phyloP scores from a whole-genome alignment of 768 basidiomycete species.

The Mycena venus region DNA sequence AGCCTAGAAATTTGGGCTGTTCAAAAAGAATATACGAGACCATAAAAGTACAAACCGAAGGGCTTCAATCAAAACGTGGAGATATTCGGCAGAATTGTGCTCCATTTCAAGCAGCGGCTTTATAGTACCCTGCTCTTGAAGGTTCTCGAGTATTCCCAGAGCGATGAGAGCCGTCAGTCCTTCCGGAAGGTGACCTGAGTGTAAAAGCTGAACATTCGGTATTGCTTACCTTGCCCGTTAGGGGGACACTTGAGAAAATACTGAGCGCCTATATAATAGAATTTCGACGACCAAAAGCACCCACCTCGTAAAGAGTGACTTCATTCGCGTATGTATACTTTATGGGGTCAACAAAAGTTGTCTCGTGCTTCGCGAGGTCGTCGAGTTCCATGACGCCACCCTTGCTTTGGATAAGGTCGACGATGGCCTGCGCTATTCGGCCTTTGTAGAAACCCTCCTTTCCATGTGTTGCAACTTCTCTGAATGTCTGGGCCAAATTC shows the following conservation, averaged over 20 bases:
- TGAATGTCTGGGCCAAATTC: constrained; percentile 87
- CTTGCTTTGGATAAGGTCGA: constrained; percentile 84
- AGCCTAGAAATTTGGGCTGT: constrained; percentile 50
- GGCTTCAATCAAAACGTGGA: constrained; percentile 90
- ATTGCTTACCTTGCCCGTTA: constrained; percentile 85
- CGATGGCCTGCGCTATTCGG: constrained; percentile 88
- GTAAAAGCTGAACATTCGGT: background rate
- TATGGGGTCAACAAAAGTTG: constrained; percentile 90
- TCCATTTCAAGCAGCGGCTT: constrained; percentile 83
- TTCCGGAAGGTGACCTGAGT: constrained; percentile 38
- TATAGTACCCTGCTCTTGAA: constrained; percentile 81
- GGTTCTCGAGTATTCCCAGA: constrained; percentile 90
- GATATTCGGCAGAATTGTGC: constrained; percentile 91
- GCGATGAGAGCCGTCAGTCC: constrained; percentile 94
- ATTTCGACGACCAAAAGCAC: constrained; percentile 10
- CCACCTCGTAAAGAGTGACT: constrained; percentile 92
- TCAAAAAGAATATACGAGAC: constrained; percentile 4
- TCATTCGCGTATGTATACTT: constrained; percentile 89
- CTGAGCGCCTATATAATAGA: background rate
- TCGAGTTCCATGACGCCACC: constrained; percentile 95
- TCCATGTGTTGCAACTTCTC: constrained; percentile 82
- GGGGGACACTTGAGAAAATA: constrained; percentile 82
- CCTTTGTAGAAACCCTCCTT: constrained; percentile 97
- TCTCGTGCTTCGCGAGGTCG: constrained; percentile 89
- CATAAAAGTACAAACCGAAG: constrained; percentile 66